Evolutionary conservation across 225 moss, liverwort and hornwort species (phyloP).

Genomic region (Rhytidiadelphus loreus): DNA sequence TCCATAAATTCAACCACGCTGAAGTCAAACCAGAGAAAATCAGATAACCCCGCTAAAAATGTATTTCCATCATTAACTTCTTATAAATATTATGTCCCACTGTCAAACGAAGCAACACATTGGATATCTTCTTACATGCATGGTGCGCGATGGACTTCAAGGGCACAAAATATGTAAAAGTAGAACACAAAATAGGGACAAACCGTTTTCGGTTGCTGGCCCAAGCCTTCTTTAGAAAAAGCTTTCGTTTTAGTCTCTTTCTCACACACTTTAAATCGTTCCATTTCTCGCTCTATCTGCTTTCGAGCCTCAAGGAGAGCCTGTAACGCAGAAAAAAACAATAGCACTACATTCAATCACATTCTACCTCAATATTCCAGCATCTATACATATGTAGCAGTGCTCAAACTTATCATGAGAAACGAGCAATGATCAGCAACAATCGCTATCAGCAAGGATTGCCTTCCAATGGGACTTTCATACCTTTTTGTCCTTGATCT

Average conservation of each 20-base stretch:
- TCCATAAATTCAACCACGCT: not conserved
- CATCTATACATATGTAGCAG: not conserved
- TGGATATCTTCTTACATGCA: not conserved
- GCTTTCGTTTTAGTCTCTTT: slow-evolving; percentile 99
- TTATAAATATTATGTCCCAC: not conserved
- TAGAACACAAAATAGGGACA: slow-evolving; percentile 18
- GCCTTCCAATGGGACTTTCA: not conserved
- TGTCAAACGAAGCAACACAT: not conserved
- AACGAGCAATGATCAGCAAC: not conserved
- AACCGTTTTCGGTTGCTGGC: slow-evolving; percentile 98
- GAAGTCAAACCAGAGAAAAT: not conserved
- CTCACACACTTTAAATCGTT: slow-evolving; percentile 98
- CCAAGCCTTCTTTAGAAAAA: slow-evolving; percentile 95
- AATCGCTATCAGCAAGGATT: not conserved
- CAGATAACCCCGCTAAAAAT: not conserved
- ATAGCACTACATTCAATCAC: not conserved
- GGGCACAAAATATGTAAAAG: not conserved
- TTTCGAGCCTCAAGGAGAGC: slow-evolving; percentile 97
- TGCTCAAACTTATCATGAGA: not conserved
- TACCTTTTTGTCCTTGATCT: slow-evolving; percentile 99
- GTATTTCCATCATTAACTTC: not conserved
- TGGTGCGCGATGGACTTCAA: not conserved
- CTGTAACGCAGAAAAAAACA: slow-evolving; percentile 19
- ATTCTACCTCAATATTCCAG: not conserved
- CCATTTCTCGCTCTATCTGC: slow-evolving; percentile 99